Evolutionary conservation across 2,329 filamentous ascomycete species (phyloP).

Genomic region (Chalara sp.): DNA sequence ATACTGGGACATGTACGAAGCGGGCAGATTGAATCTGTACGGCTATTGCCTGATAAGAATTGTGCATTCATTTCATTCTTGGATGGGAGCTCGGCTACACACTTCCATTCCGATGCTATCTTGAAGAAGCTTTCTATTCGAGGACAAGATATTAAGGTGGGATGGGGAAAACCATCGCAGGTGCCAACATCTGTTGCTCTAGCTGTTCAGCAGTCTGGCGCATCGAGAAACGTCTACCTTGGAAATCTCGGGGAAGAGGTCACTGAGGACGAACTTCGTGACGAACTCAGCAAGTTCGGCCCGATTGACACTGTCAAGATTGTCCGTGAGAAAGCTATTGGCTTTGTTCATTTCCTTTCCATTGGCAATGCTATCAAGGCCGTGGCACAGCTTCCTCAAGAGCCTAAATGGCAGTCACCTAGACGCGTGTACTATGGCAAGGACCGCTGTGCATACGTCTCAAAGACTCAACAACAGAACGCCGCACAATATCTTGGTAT

Average conservation of each 20-base stretch:
- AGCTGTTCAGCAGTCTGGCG: constrained; percentile 93
- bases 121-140: constrained; percentile 99
- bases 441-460: constrained; percentile 96
- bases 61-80: constrained; percentile 99
- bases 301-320: constrained; percentile 97
- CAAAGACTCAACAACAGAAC: constrained; percentile 99
- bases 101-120: constrained; percentile 99
- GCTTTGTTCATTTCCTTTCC: constrained; percentile 94
- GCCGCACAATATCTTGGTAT: constrained; percentile 97
- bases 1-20: constrained; percentile 94
- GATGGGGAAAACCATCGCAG: constrained; percentile 97
- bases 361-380: constrained; percentile 98
- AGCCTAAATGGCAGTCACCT: constrained; percentile 93
- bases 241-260: constrained; percentile 90
- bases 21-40: constrained; percentile 98
- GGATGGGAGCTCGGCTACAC: constrained; percentile 93
- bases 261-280: constrained; percentile 83
- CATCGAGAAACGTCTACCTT: constrained; percentile 93
- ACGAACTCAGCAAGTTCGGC: constrained; percentile 93
- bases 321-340: constrained; percentile 95
- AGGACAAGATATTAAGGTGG: constrained; percentile 98
- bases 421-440: constrained; percentile 98
- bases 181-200: constrained; percentile 96
- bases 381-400: constrained; percentile 90
- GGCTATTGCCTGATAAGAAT: constrained; percentile 96